Base-by-base conservation (phyloP, 1,284 basidiomycete species). In the Papiliotrema laurentii region DNA sequence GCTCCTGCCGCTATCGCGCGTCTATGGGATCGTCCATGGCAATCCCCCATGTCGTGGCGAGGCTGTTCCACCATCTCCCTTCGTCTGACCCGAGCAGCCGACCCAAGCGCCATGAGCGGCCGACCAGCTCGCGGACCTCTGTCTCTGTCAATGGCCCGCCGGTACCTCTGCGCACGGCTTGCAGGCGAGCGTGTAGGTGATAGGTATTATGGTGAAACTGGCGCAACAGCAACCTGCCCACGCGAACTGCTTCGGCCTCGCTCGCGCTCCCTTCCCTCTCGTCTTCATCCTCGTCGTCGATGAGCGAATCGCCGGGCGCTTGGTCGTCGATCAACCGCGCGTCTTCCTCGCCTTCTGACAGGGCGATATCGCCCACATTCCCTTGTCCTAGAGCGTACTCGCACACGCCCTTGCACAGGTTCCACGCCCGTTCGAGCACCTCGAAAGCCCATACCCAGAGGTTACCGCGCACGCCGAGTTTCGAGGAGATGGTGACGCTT, bases 391-490 rank as follows among this genome's bases (percentile, higher is more conserved):
- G 48, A 2, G 69, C 69, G 45, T 65, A 72, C 50, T 66, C 68
- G 55, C 69, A 72, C 27, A 72, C 66, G 13, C 69, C 69, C 5
- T 62, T 56, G 52, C 69, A 72, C 2, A 72, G 46, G 22, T 51
- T 50, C 62, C 64, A 72, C 14, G 64, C 41, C 18, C 56, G 45
- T 43, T 64, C 62, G 14, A 66, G 44, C 22, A 72, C 30, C 49
- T 68, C 65, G 26, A 66, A 69, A 25, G 63, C 58, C 18, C 69
- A 27, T 14, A 72, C 49, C 69, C 69, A 72, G 10, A 49, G 24
- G 24, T 59, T 64, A 56, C 42, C 60, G 53, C 16, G 53, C 47
- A 35, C 45, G 52, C 10, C 54, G 46, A 38, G 47, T 43, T 27
- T 49, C 39, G 48, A 54, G 42, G 45, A 37, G 11, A 52, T 34